Base-by-base conservation (phyloP, 495 filamentous ascomycete genomes). In the Thermothielavioides terrestris region DNA sequence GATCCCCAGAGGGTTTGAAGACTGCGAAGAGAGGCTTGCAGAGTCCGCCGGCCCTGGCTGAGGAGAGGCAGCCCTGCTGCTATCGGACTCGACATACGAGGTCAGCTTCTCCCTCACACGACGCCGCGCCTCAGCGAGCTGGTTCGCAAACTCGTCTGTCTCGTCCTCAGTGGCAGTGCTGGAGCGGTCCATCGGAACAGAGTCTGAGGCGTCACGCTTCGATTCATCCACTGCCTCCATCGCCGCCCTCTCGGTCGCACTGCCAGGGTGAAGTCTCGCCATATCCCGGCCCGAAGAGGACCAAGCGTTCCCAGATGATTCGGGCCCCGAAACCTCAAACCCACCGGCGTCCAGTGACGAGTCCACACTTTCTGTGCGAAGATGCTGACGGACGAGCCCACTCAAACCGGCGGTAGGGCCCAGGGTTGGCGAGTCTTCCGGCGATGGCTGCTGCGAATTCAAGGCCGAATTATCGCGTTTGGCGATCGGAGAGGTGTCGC, bases 371-470 rank as follows among this genome's bases (percentile, higher is more conserved):
- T 85, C 80, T 12, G 79, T 79, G 20, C 92, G 84, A 12, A 99
- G 75, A 67, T 97, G 94, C 49, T 89, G 82, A 26, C 84, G 83
- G 31, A 96, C 82, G 65, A 96, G 76, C 17, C 86, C 85, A 59
- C 82, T 89, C 17, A 96, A 73, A 11, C 85, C 87, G 42, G 80
- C 67, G 0, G 64, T 52, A 8, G 87, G 80, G 9, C 84, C 84
- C 3, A 95, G 67, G 10, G 88, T 94, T 1, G 91, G 89, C 1
- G 90, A 95, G 59, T 96, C 88, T 14, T 52, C 58, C 2, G 70
- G 65, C 7, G 68, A 66, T 15, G 44, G 11, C 4, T 61, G 57
- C 17, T 58, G 55, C 0, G 65, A 58, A 26, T 60, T 61, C 17
- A 59, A 44, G 7, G 53, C 42, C 17, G 50, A 62, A 5, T 55